phyloP scores from a whole-genome alignment of 352 stramenopile species.

The Globisporangium heterothallicum region DNA sequence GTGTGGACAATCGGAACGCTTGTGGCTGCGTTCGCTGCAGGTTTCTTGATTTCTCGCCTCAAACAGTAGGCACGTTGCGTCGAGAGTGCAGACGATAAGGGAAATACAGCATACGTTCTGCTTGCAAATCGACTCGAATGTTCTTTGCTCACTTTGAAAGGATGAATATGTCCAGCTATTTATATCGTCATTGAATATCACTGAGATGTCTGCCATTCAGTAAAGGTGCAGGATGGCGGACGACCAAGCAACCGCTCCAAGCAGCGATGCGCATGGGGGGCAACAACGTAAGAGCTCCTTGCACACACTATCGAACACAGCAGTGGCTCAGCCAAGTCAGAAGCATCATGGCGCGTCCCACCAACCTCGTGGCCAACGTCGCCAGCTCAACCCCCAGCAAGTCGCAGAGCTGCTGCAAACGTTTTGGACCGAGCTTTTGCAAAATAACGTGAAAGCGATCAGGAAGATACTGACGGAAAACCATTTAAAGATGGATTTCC shows the following conservation, averaged over 20 bases:
- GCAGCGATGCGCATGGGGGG: background rate
- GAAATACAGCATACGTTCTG: background rate
- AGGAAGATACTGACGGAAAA: slow-evolving; percentile 36
- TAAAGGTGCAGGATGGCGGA: background rate
- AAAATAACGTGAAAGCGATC: slow-evolving; percentile 42
- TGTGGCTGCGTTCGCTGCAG: slow-evolving; percentile 48
- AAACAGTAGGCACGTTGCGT: slow-evolving; percentile 32
- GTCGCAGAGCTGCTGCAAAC: slow-evolving; percentile 32
- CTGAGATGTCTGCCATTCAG: background rate
- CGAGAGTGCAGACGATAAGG: background rate
- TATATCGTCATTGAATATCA: background rate
- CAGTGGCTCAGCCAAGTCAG: background rate
- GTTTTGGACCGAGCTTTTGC: slow-evolving; percentile 47
- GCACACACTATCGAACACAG: background rate
- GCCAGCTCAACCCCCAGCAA: slow-evolving; percentile 40
- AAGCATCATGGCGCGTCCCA: background rate
- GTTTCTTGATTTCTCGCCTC: slow-evolving; percentile 43
- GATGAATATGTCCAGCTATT: no score
- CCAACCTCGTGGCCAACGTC: background rate
- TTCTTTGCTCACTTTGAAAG: no score
- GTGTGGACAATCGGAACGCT: slow-evolving; percentile 59
- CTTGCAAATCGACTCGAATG: no score
- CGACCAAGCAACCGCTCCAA: background rate
- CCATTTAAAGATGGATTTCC: slow-evolving; percentile 34
- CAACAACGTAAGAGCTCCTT: background rate